These are phyloP conservation scores for Didymella pinodella DNA, from an alignment of 2,329 filamentous ascomycete genomes.

Conservation along the genomic window DNA sequence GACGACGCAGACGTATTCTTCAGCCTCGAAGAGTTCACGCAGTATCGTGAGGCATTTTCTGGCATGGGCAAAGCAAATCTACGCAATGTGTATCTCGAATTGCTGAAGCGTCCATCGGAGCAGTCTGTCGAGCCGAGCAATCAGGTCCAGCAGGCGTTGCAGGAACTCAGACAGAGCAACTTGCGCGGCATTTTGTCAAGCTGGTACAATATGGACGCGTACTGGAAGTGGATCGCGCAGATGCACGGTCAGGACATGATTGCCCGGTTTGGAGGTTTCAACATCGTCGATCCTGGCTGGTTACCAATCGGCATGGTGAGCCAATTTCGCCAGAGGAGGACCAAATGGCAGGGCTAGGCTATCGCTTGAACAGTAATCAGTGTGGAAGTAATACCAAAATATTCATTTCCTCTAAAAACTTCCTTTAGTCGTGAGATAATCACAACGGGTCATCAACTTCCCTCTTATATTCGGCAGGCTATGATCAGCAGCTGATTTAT, in stretches of 20 bases:
- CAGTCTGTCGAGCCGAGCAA: constrained; percentile 30
- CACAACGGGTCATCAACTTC: no score
- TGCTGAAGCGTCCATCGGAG: constrained; percentile 35
- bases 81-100: constrained; percentile 22
- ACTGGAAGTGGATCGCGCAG: constrained; percentile 50
- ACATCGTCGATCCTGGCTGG: constrained; percentile 44
- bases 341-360: constrained; percentile 44
- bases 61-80: constrained; percentile 25
- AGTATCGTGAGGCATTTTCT: constrained; percentile 31
- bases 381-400: no score
- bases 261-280: constrained; percentile 45
- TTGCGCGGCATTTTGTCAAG: constrained; percentile 33
- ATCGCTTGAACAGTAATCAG: neutral
- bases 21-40: constrained; percentile 37
- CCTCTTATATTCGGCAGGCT: no score
- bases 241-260: constrained; percentile 50
- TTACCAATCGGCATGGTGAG: constrained; percentile 50
- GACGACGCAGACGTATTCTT: constrained; percentile 35
- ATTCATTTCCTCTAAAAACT: no score
- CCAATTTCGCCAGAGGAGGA: constrained; percentile 44
- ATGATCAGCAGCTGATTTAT: no score
- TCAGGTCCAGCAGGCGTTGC: constrained; percentile 33
- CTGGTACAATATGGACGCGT: constrained; percentile 43
- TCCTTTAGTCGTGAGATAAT: no score
- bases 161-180: constrained; percentile 31